Base-by-base conservation (phyloP, 192 early-diverging fungal genomes). In the Helicostylum pulchrum region DNA sequence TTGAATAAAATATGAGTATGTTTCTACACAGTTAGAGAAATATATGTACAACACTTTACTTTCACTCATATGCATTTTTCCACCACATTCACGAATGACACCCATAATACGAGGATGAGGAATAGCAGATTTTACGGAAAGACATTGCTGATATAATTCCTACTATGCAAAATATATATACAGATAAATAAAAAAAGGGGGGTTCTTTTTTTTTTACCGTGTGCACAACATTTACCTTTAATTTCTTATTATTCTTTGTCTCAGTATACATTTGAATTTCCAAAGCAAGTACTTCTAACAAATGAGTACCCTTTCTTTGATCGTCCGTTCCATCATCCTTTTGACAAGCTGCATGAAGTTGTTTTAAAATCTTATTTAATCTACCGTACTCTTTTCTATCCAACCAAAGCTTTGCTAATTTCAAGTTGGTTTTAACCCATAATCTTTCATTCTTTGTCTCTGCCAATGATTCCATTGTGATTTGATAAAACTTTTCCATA, bases 31-130 rank as follows among this genome's bases (percentile, higher is more conserved):
- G 14, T 15, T 2, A 26, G 4, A 2, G 5, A 21, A 9, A 62
- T 11, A 44, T 26, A 26, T 26, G 2, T 4, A 8, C 26, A 26
- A 26, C 26, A 26, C 65, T 79, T 75, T 84, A 79, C 84, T 87
- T 80, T 98, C 96, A 53, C 79, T 79, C 95, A 99, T 97, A 74
- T 94, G 91, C 92, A 99, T 95, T 67, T 97, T 99, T 21, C 96
- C 96, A 31, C 95, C 96, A 70, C 93, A 96, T 80, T 97, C 95
- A 49, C 92, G 87, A 72, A 99, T 97, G 23, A 95, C 88, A 39
- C 94, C 95, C 93, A 96, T 94, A 77, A 96, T 94, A 21, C 93
- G 82, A 47, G 96, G 96, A 68, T 95, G 94, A 5, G 96, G 93
- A 44, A 99, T 96, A 8, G 95, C 96, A 6, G 92, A 95, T 74